Conservation (phyloP, 805 yeast species). For the Saccharomycopsis fodiens region DNA sequence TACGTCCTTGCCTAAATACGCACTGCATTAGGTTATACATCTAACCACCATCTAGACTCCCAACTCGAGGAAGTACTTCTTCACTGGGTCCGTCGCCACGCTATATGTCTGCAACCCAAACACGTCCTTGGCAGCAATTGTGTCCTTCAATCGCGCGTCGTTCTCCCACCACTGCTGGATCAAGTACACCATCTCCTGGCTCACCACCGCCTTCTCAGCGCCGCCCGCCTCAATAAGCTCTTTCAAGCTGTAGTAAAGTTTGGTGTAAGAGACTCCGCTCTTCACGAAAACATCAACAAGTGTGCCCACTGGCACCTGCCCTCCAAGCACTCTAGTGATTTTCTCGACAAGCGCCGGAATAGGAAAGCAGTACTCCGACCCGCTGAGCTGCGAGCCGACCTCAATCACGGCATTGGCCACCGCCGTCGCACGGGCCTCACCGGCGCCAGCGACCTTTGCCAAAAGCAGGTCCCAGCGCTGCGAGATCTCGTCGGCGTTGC, state of each 20-base stretch:
- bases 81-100: slow-evolving; percentile 51
- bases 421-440: slow-evolving; percentile 18
- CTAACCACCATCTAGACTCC: no score
- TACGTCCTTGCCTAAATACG: no score
- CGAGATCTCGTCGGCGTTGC: slow-evolving; percentile 75
- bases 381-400: slow-evolving; percentile 57
- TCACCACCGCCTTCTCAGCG: slow-evolving; percentile 20
- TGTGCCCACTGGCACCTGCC: slow-evolving; percentile 40
- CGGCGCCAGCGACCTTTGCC: slow-evolving; percentile 35
- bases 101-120: slow-evolving; percentile 39
- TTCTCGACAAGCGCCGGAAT: slow-evolving; percentile 61
- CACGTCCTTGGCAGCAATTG: slow-evolving; percentile 41
- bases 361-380: slow-evolving; percentile 76
- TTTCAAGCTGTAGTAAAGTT: slow-evolving; percentile 55
- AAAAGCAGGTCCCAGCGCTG: slow-evolving; percentile 74
- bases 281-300: slow-evolving; percentile 55
- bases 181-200: slow-evolving; percentile 54
- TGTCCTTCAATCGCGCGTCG: slow-evolving; percentile 57
- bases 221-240: slow-evolving; percentile 55
- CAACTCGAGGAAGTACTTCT: slow-evolving; percentile 32
- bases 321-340: slow-evolving; percentile 46
- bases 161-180: slow-evolving; percentile 59
- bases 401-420: slow-evolving; percentile 25
- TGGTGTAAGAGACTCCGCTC: slow-evolving; percentile 57
- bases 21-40: neutral